Evolutionary conservation across 495 filamentous ascomycete genomes (phyloP), one percentile per base, ranked within the genome.

Genomic region (Eremomyces bilateralis): DNA sequence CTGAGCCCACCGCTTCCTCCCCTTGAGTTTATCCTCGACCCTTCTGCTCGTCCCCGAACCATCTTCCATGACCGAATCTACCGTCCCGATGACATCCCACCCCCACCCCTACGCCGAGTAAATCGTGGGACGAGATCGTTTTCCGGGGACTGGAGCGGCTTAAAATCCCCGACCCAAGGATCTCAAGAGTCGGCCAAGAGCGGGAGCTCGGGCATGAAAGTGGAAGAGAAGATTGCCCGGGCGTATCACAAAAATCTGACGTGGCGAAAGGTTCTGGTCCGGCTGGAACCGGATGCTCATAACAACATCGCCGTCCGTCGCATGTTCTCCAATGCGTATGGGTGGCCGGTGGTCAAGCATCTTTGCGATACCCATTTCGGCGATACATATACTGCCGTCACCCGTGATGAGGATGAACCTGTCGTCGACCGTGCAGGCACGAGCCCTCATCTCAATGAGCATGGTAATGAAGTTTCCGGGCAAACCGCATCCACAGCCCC

Each of bases 1-100:
- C 63, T 97, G 17, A 85, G 83, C 54, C 88, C 90, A 1, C 88
- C 81, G 8, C 54, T 95, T 2, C 85, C 88, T 11, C 65, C 76
- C 0, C 61, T 64, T 2, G 70, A 78, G 20, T 97, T 80, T 48
- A 61, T 97, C 21, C 63, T 79, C 36, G 72, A 93, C 37, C 84
- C 85, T 11, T 63, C 73, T 21, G 71, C 69, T 31, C 77, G 88
- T n/a, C 69, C 80, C 4, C 69, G 78, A 24, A 92, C 90, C 10
- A 95, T 97, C 39, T 94, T 94, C 56, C 88, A 97, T 56, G 88
- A 95, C 52, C 76, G 88, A 11, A 66, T 95, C 18, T 97, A 97
- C 53, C 79, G 84, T 48, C 80, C 85, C 0, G 69, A 76, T 25
- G 88, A 97, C 52, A 91, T 95, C 30, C 88, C 88, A 1, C 72